phyloP scores from a whole-genome alignment of 768 basidiomycete genomes.

The Hortiboletus campestris region DNA sequence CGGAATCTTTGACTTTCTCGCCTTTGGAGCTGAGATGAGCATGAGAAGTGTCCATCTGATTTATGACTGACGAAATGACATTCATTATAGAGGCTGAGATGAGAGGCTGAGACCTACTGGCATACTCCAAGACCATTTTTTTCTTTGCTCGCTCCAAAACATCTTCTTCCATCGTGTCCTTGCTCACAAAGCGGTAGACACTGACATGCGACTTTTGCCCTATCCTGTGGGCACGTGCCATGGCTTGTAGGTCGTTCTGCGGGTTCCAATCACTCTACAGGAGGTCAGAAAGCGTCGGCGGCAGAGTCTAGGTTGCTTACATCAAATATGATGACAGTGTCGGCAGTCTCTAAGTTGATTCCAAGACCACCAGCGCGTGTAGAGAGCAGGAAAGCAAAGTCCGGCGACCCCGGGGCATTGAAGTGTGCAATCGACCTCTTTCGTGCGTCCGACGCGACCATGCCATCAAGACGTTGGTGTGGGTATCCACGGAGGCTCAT shows the following conservation, averaged over 20 bases:
- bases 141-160: slow-evolving; percentile 96
- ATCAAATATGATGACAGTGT: slow-evolving; percentile 99
- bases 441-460: slow-evolving; percentile 88
- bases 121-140: slow-evolving; percentile 99
- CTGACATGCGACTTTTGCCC: slow-evolving; percentile 98
- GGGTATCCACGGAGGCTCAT: slow-evolving; percentile 86
- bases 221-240: slow-evolving; percentile 99
- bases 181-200: slow-evolving; percentile 97
- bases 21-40: slow-evolving; percentile 88
- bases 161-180: slow-evolving; percentile 99
- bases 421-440: slow-evolving; percentile 98
- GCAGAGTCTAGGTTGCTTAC: slow-evolving; percentile 44
- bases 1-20: slow-evolving; percentile 57
- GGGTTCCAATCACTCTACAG: slow-evolving; percentile 95
- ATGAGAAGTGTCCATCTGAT: slow-evolving; percentile 99
- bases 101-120: slow-evolving; percentile 64
- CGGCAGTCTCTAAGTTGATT: slow-evolving; percentile 97
- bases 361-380: slow-evolving; percentile 97
- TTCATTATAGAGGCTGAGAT: slow-evolving; percentile 13
- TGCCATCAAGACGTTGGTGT: slow-evolving; percentile 93
- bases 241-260: slow-evolving; percentile 97
- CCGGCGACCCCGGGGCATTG: slow-evolving; percentile 88
- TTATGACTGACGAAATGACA: slow-evolving; percentile 71
- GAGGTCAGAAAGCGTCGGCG: slow-evolving; percentile 7
- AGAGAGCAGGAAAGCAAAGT: slow-evolving; percentile 95